A percentile compares a stretch with the other conserved stretches of the same genome.
Evolutionary conservation across 2,329 filamentous ascomycete species (phyloP).

Genomic region (Neocatenulostroma microsporum): DNA sequence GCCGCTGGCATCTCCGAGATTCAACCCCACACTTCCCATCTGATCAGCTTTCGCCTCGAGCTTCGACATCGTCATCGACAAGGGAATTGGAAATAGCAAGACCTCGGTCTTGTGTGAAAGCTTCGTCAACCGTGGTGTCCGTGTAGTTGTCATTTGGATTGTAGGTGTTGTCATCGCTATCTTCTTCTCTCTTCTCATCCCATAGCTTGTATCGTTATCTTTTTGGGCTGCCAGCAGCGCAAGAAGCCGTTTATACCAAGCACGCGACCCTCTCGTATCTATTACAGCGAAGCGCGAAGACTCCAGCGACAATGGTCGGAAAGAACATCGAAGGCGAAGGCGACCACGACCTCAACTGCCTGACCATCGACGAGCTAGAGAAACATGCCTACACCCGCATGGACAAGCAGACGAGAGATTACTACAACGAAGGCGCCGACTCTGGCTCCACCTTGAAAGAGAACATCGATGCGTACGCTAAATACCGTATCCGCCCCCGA

Average conservation of each 20-base stretch:
- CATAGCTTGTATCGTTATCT: too few relatives aligned
- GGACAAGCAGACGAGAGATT: conserved; percentile 35
- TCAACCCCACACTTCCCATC: conserved; percentile 2
- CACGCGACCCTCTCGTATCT: background rate
- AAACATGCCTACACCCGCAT: conserved; percentile 29
- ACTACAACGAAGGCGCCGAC: conserved; percentile 34
- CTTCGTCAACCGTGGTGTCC: too few relatives aligned
- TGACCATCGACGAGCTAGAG: conserved; percentile 37
- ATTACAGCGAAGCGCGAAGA: background rate
- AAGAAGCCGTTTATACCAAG: background rate
- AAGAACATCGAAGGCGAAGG: conserved; percentile 1
- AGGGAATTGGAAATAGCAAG: too few relatives aligned
- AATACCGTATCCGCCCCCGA: conserved; percentile 36
- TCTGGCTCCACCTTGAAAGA: conserved; percentile 35
- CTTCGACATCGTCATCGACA: conserved; percentile 3
- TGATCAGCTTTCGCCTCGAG: too few relatives aligned
- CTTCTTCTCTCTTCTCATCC: too few relatives aligned
- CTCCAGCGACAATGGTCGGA: conserved; percentile 1
- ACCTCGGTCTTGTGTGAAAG: too few relatives aligned
- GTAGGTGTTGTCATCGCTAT: too few relatives aligned
- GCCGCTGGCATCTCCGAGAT: too few relatives aligned
- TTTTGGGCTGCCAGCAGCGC: background rate
- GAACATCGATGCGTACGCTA: conserved; percentile 47
- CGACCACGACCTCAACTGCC: conserved; percentile 34
- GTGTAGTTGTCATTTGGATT: too few relatives aligned